Evolutionary conservation across 495 filamentous ascomycete genomes (phyloP).

Genomic region (Recurvomyces mirabilis): DNA sequence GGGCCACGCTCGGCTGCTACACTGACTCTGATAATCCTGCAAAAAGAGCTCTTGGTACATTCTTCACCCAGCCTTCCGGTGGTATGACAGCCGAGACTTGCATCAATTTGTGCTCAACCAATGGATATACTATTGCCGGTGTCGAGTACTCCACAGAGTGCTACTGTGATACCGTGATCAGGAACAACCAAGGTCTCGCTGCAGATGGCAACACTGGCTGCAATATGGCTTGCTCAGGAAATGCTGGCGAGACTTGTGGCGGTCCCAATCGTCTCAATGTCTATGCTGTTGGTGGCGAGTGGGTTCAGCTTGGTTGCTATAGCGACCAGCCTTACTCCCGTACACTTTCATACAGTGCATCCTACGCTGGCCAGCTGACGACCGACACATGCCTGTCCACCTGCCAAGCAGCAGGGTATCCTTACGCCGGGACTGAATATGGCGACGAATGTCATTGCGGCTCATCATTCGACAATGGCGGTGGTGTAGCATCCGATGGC

Average conservation of each 20-base stretch:
- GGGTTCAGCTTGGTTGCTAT: neutral
- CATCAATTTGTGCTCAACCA: neutral
- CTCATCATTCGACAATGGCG: neutral
- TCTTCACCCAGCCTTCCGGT: neutral
- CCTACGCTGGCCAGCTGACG: neutral
- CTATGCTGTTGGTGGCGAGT: neutral
- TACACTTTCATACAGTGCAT: neutral
- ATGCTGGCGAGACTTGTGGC: neutral
- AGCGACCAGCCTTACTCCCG: neutral
- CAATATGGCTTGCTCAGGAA: neutral
- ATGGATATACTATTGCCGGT: conserved; percentile 1
- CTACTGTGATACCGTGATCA: conserved; percentile 5
- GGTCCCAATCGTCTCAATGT: neutral
- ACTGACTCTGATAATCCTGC: neutral
- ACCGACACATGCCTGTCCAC: neutral
- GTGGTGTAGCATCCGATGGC: neutral
- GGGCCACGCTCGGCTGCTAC: conserved; percentile 5
- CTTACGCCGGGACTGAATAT: neutral
- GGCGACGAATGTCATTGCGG: neutral
- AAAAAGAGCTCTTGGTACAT: neutral
- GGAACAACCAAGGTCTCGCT: neutral
- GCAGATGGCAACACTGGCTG: neutral
- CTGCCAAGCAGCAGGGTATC: neutral
- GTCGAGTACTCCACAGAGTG: conserved; percentile 10
- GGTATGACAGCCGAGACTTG: conserved; percentile 9